These are phyloP conservation scores for Leishmania mexicana DNA, from an alignment of 208 protist species.

Conservation along the genomic window DNA sequence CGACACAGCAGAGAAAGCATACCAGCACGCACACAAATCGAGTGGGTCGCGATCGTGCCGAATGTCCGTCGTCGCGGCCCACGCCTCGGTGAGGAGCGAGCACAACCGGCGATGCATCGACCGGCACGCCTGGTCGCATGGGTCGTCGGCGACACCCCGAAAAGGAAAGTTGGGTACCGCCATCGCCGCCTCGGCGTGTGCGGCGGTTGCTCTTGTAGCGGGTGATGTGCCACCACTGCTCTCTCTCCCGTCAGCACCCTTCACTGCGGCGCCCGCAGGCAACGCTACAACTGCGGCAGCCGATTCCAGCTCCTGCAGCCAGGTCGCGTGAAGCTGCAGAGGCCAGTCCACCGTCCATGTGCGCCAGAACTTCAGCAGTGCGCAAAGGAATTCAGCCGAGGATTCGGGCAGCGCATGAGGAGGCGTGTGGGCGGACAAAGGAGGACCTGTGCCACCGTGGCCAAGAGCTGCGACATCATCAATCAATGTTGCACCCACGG, in stretches of 20 bases:
- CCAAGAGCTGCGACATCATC: neutral
- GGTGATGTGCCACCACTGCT: neutral
- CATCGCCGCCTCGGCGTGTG: neutral
- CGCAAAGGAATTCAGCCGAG: constrained; percentile 12
- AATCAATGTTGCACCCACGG: neutral
- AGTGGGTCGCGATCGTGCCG: constrained; percentile 12
- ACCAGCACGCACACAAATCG: constrained; percentile 28
- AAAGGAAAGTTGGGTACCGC: neutral
- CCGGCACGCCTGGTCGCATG: neutral
- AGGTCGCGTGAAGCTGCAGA: neutral
- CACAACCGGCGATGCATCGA: constrained; percentile 7
- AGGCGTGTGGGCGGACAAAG: neutral
- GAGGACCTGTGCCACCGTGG: neutral
- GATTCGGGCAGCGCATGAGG: neutral
- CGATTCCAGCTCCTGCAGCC: neutral
- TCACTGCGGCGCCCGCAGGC: neutral
- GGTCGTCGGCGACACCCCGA: neutral
- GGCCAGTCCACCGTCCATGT: constrained; percentile 16
- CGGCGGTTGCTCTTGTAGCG: neutral
- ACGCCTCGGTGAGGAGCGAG: constrained; percentile 16
- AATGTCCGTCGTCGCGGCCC: constrained; percentile 5
- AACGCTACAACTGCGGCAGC: no score
- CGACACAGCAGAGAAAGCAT: constrained; percentile 5
- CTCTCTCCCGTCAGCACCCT: neutral
- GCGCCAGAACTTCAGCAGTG: constrained; percentile 22